Percentiles rank a stretch among this genome's conserved stretches.
phyloP scores from a whole-genome alignment of 495 filamentous ascomycete genomes.

The Acidiella bohemica region DNA sequence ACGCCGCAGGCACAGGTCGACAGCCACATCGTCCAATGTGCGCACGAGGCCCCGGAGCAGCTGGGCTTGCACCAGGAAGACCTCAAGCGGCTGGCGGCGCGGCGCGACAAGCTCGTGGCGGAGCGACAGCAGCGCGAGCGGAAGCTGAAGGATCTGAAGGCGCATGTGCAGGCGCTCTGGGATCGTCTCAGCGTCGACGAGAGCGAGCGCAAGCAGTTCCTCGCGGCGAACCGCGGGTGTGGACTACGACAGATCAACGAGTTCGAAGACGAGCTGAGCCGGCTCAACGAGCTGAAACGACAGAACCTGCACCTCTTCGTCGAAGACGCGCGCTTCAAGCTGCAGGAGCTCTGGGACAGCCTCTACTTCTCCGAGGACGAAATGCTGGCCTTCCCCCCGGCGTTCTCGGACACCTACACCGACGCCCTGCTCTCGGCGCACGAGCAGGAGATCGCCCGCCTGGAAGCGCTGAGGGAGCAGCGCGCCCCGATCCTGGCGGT shows the following conservation, averaged over 20 bases:
- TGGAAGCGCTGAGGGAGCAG: constrained; percentile 76
- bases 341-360: constrained; percentile 89
- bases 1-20: constrained; percentile 90
- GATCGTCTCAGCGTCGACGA: constrained; percentile 74
- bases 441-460: constrained; percentile 70
- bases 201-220: constrained; percentile 66
- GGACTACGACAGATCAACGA: constrained; percentile 82
- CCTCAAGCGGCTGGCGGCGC: constrained; percentile 52
- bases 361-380: constrained; percentile 94
- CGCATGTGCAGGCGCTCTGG: constrained; percentile 71
- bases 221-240: constrained; percentile 58
- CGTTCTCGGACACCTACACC: constrained; percentile 77
- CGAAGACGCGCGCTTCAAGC: constrained; percentile 75
- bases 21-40: constrained; percentile 67
- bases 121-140: constrained; percentile 83
- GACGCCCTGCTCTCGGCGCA: constrained; percentile 83
- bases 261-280: constrained; percentile 74
- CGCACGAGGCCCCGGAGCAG: constrained; percentile 81
- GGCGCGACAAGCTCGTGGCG: constrained; percentile 74
- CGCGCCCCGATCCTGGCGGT: constrained; percentile 69
- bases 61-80: constrained; percentile 82
- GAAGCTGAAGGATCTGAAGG: constrained; percentile 61
- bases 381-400: constrained; percentile 92
- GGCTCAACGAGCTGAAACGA: constrained; percentile 81
- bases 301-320: constrained; percentile 93